phyloP scores from a whole-genome alignment of 169 alveolate species.

The Besnoitia besnoiti region DNA sequence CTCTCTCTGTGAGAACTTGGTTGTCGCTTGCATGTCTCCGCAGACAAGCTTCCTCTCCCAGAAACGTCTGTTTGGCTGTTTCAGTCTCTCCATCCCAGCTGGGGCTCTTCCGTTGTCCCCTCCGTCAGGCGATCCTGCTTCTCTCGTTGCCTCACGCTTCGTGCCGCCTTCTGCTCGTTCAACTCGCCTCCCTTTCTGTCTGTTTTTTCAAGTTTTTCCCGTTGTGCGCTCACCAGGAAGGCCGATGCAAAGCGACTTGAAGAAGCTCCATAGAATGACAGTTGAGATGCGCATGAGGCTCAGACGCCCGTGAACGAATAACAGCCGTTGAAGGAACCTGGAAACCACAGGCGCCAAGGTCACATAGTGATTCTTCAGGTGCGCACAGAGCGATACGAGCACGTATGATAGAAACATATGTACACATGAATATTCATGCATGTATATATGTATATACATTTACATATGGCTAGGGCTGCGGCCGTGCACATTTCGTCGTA shows the following conservation, averaged over 20 bases:
- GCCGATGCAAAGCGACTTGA: conserved; percentile 94
- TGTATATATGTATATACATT: background rate
- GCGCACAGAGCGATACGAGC: no score
- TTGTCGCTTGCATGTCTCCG: no score
- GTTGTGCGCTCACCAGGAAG: conserved; percentile 85
- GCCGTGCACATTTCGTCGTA: no score
- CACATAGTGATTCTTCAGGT: background rate
- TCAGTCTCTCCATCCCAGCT: no score
- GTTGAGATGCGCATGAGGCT: conserved; percentile 92
- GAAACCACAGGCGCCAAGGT: conserved; percentile 68
- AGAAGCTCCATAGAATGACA: conserved; percentile 95
- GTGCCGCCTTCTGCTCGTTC: background rate
- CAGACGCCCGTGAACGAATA: conserved; percentile 90
- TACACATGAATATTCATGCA: background rate
- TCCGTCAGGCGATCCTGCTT: background rate
- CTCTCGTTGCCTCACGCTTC: background rate
- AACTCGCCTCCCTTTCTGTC: background rate
- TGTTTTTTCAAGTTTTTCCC: background rate
- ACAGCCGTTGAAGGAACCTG: conserved; percentile 83
- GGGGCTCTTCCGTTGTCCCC: background rate
- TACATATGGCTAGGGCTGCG: background rate
- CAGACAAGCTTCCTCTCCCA: no score
- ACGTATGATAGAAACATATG: background rate
- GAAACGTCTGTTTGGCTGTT: no score
- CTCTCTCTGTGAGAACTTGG: no score